Percentiles rank a stretch among this genome's conserved stretches.
phyloP scores from a whole-genome alignment of 306 rosid species.

The Erythrophleum fordii region DNA sequence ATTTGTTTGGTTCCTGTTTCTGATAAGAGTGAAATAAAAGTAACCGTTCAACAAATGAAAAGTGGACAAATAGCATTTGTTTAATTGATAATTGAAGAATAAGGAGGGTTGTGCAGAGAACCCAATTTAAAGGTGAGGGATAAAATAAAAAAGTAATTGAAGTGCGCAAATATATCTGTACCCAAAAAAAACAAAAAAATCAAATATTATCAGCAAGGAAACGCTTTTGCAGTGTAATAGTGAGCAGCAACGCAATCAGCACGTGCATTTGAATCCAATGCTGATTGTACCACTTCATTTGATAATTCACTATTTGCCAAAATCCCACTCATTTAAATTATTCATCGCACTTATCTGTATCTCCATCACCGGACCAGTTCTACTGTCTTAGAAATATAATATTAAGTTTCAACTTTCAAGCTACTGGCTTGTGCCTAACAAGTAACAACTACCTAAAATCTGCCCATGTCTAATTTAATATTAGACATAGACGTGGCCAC shows the following conservation, averaged over 20 bases:
- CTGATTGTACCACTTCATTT: not conserved
- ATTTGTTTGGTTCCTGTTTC: not conserved
- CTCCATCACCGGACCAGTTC: not conserved
- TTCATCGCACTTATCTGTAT: too few relatives aligned
- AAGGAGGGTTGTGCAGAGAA: not conserved
- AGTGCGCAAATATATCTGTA: not conserved
- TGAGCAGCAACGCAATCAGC: not conserved
- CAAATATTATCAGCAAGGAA: too few relatives aligned
- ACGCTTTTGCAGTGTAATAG: not conserved
- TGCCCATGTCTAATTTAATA: not conserved
- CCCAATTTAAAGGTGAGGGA: not conserved
- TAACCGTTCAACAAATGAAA: too few relatives aligned
- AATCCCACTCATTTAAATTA: not conserved
- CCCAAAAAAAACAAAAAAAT: too few relatives aligned
- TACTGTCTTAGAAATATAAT: not conserved
- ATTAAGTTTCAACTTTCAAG: not conserved
- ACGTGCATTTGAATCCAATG: not conserved
- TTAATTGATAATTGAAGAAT: too few relatives aligned
- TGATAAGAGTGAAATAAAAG: not conserved
- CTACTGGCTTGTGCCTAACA: not conserved
- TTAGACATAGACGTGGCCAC: constrained; percentile 4
- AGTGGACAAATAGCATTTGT: too few relatives aligned
- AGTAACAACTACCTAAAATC: not conserved
- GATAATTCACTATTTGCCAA: not conserved
- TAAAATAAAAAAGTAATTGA: not conserved